These are phyloP conservation scores for Fraxinus latifolia DNA, from an alignment of 305 asterid species.

Conservation along the genomic window DNA sequence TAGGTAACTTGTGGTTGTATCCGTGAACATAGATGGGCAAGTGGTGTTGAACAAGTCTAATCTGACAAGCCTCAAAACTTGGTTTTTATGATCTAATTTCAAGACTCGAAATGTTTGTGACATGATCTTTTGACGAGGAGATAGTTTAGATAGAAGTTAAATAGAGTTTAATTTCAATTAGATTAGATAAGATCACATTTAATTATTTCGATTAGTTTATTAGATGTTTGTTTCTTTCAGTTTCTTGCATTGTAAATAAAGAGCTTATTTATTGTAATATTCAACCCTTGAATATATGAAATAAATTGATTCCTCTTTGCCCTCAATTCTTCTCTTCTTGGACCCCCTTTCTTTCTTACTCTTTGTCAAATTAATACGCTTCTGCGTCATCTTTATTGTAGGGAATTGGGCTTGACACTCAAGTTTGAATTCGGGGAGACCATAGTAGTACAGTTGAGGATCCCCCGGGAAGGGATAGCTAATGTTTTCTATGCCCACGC, in stretches of 20 bases:
- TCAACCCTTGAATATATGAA: neutral
- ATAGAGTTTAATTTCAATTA: neutral
- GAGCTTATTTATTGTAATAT: neutral
- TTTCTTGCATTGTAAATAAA: neutral
- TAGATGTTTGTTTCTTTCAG: neutral
- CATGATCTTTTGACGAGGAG: neutral
- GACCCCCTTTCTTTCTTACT: neutral
- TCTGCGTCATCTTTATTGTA: neutral
- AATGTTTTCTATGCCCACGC: neutral
- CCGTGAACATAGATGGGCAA: neutral
- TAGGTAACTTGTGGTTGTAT: neutral
- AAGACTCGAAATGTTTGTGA: neutral
- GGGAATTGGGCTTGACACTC: neutral
- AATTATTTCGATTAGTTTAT: neutral
- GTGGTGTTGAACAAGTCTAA: neutral
- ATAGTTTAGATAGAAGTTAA: neutral
- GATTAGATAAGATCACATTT: neutral
- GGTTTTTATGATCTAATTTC: neutral
- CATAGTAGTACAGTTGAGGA: neutral
- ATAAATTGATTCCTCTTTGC: neutral
- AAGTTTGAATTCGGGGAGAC: neutral
- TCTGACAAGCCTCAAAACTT: neutral
- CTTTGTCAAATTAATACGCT: neutral
- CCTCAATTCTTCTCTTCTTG: neutral
- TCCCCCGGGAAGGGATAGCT: neutral